These are phyloP conservation scores for Mucuna pruriens DNA, from an alignment of 306 rosid species.

Conservation along the genomic window DNA sequence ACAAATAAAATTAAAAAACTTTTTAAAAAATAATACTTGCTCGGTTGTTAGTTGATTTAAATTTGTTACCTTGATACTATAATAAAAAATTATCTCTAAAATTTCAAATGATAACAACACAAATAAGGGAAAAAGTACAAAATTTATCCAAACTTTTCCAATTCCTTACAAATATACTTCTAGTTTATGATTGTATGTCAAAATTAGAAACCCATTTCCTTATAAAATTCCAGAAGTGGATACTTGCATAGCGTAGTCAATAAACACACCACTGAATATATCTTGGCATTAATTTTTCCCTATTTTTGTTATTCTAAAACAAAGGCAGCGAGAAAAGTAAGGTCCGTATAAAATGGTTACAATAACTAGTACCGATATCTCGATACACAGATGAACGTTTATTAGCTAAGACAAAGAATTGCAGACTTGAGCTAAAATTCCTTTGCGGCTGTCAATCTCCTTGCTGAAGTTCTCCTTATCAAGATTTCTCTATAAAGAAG, in stretches of 20 bases:
- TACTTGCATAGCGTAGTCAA: no score
- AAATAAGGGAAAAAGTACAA: no score
- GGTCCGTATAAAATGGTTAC: not conserved
- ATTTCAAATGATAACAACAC: no score
- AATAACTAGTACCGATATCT: not conserved
- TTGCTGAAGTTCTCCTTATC: not conserved
- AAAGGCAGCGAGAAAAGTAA: not conserved
- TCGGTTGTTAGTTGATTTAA: not conserved
- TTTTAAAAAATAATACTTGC: not conserved
- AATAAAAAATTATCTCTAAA: not conserved
- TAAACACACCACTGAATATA: no score
- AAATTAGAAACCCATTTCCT: no score
- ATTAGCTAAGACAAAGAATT: not conserved
- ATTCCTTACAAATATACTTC: not conserved
- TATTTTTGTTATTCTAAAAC: not conserved
- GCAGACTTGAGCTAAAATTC: not conserved
- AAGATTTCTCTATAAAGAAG: not conserved
- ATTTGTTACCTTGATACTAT: not conserved
- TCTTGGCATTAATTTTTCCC: not conserved
- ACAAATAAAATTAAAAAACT: not conserved
- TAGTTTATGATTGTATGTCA: not conserved
- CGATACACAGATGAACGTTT: not conserved
- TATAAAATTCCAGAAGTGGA: no score
- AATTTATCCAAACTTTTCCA: not conserved
- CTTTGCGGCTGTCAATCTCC: not conserved